Conservation (phyloP, 2,329 filamentous ascomycete genomes). For the Helotiales sp. region DNA sequence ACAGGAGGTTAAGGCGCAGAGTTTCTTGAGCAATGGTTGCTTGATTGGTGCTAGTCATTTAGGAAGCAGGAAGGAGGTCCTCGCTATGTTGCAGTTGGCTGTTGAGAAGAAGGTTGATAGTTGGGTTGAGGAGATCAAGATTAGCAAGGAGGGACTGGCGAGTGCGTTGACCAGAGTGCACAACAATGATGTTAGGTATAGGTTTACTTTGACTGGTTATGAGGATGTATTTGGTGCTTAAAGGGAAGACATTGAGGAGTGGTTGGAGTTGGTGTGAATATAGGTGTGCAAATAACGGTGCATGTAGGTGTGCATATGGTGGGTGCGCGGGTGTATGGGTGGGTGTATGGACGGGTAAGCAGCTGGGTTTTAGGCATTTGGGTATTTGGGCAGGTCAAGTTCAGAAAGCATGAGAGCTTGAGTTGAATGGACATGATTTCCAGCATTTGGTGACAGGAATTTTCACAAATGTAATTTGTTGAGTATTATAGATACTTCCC, state of each 20-base stretch:
- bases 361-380: too few species aligned
- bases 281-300: not conserved
- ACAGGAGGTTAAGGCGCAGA: constrained; percentile 72
- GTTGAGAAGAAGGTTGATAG: constrained; percentile 71
- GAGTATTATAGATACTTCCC: not conserved
- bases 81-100: constrained; percentile 74
- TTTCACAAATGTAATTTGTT: not conserved
- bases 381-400: too few species aligned
- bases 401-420: not conserved
- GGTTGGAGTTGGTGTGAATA: not conserved
- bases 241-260: not conserved
- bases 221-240: constrained; percentile 64
- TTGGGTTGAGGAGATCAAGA: constrained; percentile 75
- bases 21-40: constrained; percentile 75
- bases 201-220: constrained; percentile 72
- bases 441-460: not conserved
- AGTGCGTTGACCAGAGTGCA: constrained; percentile 72
- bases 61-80: constrained; percentile 70
- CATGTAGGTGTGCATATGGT: not conserved
- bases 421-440: not conserved
- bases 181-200: constrained; percentile 73
- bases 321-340: not conserved
- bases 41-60: constrained; percentile 74
- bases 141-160: constrained; percentile 71
- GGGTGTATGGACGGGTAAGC: too few species aligned